Percentiles rank a stretch among this genome's conserved stretches.
Conservation (phyloP, 805 yeast species). For the Jamesozyma jinghongensis region DNA sequence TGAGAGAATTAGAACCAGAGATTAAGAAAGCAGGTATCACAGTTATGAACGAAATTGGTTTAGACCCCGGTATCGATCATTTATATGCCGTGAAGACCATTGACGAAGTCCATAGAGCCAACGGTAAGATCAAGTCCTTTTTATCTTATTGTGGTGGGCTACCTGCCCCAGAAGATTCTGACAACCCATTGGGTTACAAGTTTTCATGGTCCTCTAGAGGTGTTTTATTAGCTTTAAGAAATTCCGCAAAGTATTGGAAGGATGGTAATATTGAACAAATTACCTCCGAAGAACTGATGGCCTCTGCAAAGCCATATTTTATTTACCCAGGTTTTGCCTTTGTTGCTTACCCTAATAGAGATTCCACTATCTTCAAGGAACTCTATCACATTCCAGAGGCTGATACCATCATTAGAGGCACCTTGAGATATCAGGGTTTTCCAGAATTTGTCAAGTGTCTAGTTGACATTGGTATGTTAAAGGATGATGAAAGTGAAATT, state of each 20-base stretch:
- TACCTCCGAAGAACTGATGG: slow-evolving; percentile 87
- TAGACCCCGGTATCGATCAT: slow-evolving; percentile 98
- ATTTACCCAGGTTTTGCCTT: slow-evolving; percentile 93
- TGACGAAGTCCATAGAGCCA: slow-evolving; percentile 85
- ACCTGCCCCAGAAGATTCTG: slow-evolving; percentile 96
- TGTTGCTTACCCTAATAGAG: slow-evolving; percentile 97
- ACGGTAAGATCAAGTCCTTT: slow-evolving; percentile 91
- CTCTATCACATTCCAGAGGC: slow-evolving; percentile 95
- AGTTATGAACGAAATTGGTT: slow-evolving; percentile 97
- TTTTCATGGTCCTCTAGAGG: slow-evolving; percentile 99
- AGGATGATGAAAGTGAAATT: slow-evolving; percentile 58
- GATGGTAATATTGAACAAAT: slow-evolving; percentile 76
- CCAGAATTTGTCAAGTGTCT: slow-evolving; percentile 94
- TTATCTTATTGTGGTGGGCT: slow-evolving; percentile 97
- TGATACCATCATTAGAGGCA: slow-evolving; percentile 92
- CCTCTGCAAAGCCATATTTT: slow-evolving; percentile 87
- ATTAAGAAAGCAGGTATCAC: slow-evolving; percentile 92
- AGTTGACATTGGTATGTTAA: slow-evolving; percentile 87
- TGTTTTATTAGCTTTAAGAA: slow-evolving; percentile 89
- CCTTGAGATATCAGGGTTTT: slow-evolving; percentile 97
- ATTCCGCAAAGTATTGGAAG: slow-evolving; percentile 81
- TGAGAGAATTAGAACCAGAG: slow-evolving; percentile 75
- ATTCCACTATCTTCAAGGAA: slow-evolving; percentile 88
- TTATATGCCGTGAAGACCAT: slow-evolving; percentile 96
- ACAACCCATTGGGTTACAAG: slow-evolving; percentile 97